phyloP scores from a whole-genome alignment of 345 rosid species.

The Citrus cavaleriei region DNA sequence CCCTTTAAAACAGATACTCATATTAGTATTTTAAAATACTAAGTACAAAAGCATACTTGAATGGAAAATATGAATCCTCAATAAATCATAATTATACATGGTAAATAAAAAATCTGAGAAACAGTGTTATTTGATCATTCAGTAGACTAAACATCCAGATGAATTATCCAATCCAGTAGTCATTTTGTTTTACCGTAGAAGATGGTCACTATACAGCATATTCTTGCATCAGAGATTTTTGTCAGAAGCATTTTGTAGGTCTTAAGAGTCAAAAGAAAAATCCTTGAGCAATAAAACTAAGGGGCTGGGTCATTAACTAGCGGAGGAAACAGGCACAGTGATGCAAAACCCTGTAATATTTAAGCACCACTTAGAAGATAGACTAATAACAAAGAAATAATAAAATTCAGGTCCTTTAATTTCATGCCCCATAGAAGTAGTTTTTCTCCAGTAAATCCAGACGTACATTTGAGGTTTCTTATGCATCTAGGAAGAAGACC shows the following conservation, averaged over 20 bases:
- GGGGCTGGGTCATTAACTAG: not conserved
- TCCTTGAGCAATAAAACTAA: not conserved
- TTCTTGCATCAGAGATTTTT: not conserved
- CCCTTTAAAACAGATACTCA: constrained; percentile 48
- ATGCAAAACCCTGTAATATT: not conserved
- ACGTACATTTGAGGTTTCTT: not conserved
- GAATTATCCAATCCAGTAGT: not conserved
- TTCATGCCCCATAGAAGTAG: not conserved
- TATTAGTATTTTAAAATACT: constrained; percentile 4
- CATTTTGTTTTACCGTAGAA: not conserved
- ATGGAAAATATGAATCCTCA: not conserved
- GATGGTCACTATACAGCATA: not conserved
- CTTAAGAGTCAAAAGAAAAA: not conserved
- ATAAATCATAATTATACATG: not conserved
- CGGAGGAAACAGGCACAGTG: not conserved
- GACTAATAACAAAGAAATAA: not conserved
- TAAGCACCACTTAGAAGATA: not conserved
- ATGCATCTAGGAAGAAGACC: not conserved
- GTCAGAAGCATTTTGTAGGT: not conserved
- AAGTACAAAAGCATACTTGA: not conserved
- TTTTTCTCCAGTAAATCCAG: not conserved
- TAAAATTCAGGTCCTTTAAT: not conserved
- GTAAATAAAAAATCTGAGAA: not conserved
- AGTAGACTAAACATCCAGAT: not conserved
- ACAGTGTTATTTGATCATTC: not conserved